Evolutionary conservation across 2,329 filamentous ascomycete genomes (phyloP), one percentile per base, ranked within the genome.

Genomic region (Emydomyces testavorans): DNA sequence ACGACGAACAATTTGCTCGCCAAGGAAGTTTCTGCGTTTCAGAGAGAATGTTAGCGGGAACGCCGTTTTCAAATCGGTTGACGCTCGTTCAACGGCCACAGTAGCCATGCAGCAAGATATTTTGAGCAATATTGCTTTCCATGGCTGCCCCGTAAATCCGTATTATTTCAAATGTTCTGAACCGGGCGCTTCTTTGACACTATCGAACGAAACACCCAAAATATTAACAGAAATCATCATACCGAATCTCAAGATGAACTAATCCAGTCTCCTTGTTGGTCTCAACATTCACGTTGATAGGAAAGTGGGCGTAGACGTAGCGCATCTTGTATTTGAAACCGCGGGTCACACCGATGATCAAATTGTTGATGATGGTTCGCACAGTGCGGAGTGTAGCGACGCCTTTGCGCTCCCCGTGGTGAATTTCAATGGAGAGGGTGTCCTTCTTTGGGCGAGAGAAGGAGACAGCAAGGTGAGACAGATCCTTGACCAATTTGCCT

Each of bases 291-390:
- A 98, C 90, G 81, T 98, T 98, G 87, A 98, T 98, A 75, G 92
- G 92, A 71, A 98, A 98, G 83, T 98, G 92, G 71, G 92, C 92
- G 73, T 98, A 98, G 74, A 98, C 92, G 78, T 98, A 98, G 68
- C 93, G 87, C 90, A 98, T 96, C 86, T 98, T 98, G 85, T 98
- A 98, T 79, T 93, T 93, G 86, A 84, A 98, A 62, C 92, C 92
- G 79, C 90, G 94, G 71, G 92, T 98, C 61, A 98, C 92, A 73
- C 92, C 92, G 65, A 89, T 82, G 73, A 98, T 85, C 76, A 98
- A 72, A 84, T 98, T 98, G 81, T 93, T 86, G 80, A 98, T 94
- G 74, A 96, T 74, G 59, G 90, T 90, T 69, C 88, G 87, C 76
- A 98, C 92, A 66, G 92, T 98, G 66, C 92, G 88, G 73, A 98